A percentile compares a stretch with the other conserved stretches of the same genome.
Conservation (phyloP, 2,329 filamentous ascomycete species). For the Nakataea oryzae region DNA sequence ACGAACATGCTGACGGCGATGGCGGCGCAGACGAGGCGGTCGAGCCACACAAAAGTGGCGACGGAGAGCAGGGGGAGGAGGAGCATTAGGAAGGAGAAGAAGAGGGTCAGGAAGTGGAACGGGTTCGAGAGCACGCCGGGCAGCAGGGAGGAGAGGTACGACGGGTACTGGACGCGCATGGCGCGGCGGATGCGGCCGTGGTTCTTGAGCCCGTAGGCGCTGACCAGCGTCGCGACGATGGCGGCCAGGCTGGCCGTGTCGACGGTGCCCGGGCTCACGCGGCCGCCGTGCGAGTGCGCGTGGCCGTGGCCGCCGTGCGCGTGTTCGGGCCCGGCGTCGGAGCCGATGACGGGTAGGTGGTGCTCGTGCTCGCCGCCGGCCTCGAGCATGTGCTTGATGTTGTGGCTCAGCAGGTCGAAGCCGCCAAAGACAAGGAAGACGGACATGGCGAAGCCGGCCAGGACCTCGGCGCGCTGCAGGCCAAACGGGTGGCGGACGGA, state of each 20-base stretch:
- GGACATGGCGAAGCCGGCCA: conserved; percentile 92
- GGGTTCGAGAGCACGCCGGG: conserved; percentile 88
- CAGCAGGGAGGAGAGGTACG: conserved; percentile 61
- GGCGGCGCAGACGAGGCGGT: conserved; percentile 67
- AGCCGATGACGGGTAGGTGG: conserved; percentile 29
- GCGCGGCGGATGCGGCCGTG: conserved; percentile 86
- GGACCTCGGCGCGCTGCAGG: conserved; percentile 82
- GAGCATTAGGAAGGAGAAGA: conserved; percentile 65
- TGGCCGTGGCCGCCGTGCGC: conserved; percentile 77
- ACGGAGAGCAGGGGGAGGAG: conserved; percentile 73
- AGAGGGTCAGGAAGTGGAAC: conserved; percentile 87
- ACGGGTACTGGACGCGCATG: conserved; percentile 56
- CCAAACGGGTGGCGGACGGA: conserved; percentile 91
- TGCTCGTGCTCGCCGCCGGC: conserved; percentile 14
- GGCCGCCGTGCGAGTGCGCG: conserved; percentile 25
- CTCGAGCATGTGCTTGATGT: conserved; percentile 86
- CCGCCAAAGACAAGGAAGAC: conserved; percentile 96
- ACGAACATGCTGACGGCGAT: conserved; percentile 85
- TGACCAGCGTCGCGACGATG: conserved; percentile 73
- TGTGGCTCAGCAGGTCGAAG: conserved; percentile 89
- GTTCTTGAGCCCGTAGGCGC: conserved; percentile 78
- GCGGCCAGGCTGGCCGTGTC: conserved; percentile 75
- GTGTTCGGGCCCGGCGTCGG: conserved; percentile 48
- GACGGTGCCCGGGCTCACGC: conserved; percentile 63
- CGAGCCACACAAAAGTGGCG: conserved; percentile 72